A percentile compares a stretch with the other conserved stretches of the same genome.
Evolutionary conservation across 75 land plant genomes (phyloP).

Genomic region (Sequoia sempervirens): DNA sequence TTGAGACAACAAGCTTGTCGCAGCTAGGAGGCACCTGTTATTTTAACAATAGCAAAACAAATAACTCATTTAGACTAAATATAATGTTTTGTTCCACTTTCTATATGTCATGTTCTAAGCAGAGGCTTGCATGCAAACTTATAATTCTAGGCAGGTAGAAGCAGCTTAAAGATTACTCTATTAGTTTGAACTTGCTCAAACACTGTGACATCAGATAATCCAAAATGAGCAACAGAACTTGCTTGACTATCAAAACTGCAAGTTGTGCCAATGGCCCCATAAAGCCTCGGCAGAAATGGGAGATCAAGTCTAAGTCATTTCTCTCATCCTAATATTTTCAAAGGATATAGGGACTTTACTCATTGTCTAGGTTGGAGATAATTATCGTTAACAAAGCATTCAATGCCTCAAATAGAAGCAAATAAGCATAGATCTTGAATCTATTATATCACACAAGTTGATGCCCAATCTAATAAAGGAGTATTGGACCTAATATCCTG

Average conservation of each 20-base stretch:
- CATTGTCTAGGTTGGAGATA: background rate
- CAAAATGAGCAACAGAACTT: background rate
- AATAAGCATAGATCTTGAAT: background rate
- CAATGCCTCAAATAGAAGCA: background rate
- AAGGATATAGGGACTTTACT: background rate
- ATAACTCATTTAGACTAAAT: conserved; percentile 4
- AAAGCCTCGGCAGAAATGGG: background rate
- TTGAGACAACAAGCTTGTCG: conserved; percentile 61
- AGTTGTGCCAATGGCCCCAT: background rate
- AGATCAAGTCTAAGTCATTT: background rate
- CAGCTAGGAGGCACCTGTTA: conserved; percentile 77
- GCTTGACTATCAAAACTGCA: background rate
- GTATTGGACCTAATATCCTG: background rate
- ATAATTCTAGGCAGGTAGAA: background rate
- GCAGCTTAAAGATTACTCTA: background rate
- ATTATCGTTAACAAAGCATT: background rate
- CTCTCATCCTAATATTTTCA: background rate
- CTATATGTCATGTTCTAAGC: background rate
- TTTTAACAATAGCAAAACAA: background rate
- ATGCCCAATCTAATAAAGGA: background rate
- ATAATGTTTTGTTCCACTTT: background rate
- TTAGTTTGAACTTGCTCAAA: background rate
- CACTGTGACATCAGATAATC: background rate
- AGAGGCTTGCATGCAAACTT: background rate
- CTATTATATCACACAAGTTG: background rate